Conservation (phyloP, 1,284 basidiomycete species). For the Neolentinus lepideus region DNA sequence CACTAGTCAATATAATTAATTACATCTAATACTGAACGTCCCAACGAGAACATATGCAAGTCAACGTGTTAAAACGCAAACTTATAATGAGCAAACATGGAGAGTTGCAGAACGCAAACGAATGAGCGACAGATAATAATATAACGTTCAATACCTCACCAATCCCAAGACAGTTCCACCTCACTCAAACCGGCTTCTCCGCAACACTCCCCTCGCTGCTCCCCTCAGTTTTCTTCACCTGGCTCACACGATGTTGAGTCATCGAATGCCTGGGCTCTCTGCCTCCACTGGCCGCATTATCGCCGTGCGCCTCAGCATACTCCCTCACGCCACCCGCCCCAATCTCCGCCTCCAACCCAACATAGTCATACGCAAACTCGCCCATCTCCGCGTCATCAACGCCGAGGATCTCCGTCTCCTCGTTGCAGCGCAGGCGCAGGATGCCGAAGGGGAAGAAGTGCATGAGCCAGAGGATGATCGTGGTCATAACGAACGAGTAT, state of each 20-base stretch:
- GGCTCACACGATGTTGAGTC: constrained; percentile 1
- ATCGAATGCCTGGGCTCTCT: constrained; percentile 10
- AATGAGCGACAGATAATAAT: neutral
- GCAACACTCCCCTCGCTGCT: neutral
- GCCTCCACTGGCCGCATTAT: constrained; percentile 9
- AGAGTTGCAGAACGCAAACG: neutral
- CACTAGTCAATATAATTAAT: too few relatives aligned
- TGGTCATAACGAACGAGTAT: constrained; percentile 82
- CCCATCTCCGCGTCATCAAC: constrained; percentile 94
- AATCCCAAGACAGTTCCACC: neutral
- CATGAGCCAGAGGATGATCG: constrained; percentile 87
- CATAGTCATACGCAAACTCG: constrained; percentile 91
- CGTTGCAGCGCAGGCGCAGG: constrained; percentile 69
- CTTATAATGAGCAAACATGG: neutral
- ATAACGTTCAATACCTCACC: neutral
- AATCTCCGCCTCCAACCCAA: constrained; percentile 62
- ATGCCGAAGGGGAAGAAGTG: constrained; percentile 79
- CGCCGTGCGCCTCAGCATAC: neutral
- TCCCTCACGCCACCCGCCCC: neutral
- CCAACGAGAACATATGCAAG: too few relatives aligned
- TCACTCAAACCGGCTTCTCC: neutral
- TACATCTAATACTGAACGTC: too few relatives aligned
- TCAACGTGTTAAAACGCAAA: too few relatives aligned
- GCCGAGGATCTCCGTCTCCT: constrained; percentile 88
- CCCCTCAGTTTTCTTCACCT: neutral